Percentiles rank a stretch among this genome's conserved stretches.
Evolutionary conservation across 2,329 filamentous ascomycete genomes (phyloP).

Genomic region (Hymenoscyphus occultus): DNA sequence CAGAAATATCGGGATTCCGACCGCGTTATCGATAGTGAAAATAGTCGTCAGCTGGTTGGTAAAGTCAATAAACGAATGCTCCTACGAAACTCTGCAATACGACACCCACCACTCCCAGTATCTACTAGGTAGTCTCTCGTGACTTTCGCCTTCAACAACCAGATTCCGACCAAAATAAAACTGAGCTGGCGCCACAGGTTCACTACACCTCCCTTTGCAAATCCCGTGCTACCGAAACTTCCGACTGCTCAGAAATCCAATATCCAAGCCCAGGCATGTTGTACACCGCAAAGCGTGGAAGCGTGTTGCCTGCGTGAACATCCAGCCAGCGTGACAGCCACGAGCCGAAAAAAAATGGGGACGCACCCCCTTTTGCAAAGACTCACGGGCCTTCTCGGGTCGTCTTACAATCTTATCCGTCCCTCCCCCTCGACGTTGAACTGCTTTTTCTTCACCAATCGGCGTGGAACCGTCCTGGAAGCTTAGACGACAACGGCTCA

Average conservation of each 20-base stretch:
- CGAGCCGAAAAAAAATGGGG: background rate
- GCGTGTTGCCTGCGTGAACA: background rate
- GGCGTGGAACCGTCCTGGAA: background rate
- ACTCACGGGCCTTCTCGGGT: slow-evolving; percentile 2
- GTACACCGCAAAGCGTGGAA: background rate
- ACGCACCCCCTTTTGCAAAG: background rate
- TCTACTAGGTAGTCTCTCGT: background rate
- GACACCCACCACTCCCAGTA: background rate
- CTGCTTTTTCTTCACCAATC: background rate
- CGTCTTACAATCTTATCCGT: background rate
- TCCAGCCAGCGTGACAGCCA: slow-evolving; percentile 2
- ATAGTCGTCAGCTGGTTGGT: background rate
- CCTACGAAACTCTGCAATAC: background rate
- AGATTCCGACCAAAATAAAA: background rate
- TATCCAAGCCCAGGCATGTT: background rate
- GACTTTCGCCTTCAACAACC: background rate
- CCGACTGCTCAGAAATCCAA: background rate
- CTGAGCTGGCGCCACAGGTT: background rate
- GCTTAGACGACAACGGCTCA: background rate
- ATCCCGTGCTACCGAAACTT: background rate
- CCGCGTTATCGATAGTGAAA: background rate
- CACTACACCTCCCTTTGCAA: background rate
- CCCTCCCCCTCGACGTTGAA: background rate
- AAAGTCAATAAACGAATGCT: background rate
- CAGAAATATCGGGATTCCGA: background rate